A percentile compares a stretch with the other conserved stretches of the same genome.
These are phyloP conservation scores for Vitis hybrid DNA, from an alignment of 177 flowering plant genomes.

Conservation along the genomic window DNA sequence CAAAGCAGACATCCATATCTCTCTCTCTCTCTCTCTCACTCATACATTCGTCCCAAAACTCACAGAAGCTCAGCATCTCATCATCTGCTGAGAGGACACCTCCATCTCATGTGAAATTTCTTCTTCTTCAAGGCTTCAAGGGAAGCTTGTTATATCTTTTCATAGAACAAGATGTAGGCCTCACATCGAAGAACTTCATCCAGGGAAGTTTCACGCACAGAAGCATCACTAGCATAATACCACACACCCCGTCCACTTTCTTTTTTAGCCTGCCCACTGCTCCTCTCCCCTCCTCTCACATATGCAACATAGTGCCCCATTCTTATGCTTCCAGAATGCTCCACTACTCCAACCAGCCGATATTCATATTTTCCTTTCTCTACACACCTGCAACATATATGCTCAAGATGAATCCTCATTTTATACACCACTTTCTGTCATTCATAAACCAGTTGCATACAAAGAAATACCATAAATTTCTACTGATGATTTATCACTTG, in stretches of 20 bases:
- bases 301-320: constrained; percentile 95
- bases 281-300: constrained; percentile 52
- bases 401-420: not conserved
- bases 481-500: too few species aligned
- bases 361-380: constrained; percentile 41
- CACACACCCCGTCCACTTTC: constrained; percentile 38
- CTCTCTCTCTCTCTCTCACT: too few species aligned
- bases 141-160: constrained; percentile 16
- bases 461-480: not conserved
- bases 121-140: too few species aligned
- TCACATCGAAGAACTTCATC: constrained; percentile 76
- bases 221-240: constrained; percentile 77
- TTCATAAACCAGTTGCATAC: not conserved
- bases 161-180: constrained; percentile 91
- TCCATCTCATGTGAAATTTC: too few species aligned
- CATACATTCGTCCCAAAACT: too few species aligned
- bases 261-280: constrained; percentile 19
- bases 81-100: too few species aligned
- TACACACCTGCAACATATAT: constrained; percentile 40
- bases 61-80: too few species aligned
- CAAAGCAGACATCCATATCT: too few species aligned
- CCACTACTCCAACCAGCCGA: constrained; percentile 77
- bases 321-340: constrained; percentile 86
- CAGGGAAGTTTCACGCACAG: constrained; percentile 60
- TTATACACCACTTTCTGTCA: not conserved